phyloP scores from a whole-genome alignment of 2,329 filamentous ascomycete species.

The Curvularia sp. region DNA sequence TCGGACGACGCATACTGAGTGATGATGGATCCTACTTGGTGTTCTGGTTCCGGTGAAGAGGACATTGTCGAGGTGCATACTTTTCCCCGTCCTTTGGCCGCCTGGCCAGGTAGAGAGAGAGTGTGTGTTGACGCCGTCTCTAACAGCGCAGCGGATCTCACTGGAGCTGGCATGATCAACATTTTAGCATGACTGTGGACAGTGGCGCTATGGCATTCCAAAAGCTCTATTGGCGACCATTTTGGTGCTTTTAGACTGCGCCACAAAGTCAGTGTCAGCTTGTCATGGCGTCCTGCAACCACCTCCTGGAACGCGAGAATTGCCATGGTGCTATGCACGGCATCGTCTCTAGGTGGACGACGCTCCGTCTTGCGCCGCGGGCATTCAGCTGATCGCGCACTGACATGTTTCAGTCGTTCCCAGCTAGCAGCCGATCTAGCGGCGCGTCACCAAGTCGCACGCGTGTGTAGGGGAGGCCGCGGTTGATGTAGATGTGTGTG shows the following conservation, averaged over 20 bases:
- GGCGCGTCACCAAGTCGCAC: neutral
- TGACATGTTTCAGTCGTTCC: slow-evolving; percentile 9
- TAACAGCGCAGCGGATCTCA: neutral
- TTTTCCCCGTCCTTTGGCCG: neutral
- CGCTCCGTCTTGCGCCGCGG: slow-evolving; percentile 3
- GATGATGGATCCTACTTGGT: slow-evolving; percentile 44
- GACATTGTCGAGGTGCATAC: neutral
- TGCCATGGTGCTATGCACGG: slow-evolving; percentile 15
- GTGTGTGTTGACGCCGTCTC: neutral
- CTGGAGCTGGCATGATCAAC: neutral
- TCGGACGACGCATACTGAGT: slow-evolving; percentile 42
- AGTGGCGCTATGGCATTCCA: neutral
- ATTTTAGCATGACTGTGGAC: neutral
- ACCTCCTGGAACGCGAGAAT: slow-evolving; percentile 2
- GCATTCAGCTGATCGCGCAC: slow-evolving; percentile 5
- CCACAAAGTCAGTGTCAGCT: slow-evolving; percentile 1
- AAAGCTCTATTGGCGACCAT: neutral
- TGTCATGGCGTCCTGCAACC: neutral
- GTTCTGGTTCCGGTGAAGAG: slow-evolving; percentile 47
- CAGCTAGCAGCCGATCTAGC: slow-evolving; percentile 6
- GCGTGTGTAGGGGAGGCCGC: slow-evolving; percentile 1
- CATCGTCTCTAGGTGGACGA: neutral
- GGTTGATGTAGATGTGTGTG: neutral
- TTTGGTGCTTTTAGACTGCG: neutral
- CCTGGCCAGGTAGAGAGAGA: neutral